These are phyloP conservation scores for Termitomyces titanicus DNA, from an alignment of 768 basidiomycete species.

Conservation along the genomic window DNA sequence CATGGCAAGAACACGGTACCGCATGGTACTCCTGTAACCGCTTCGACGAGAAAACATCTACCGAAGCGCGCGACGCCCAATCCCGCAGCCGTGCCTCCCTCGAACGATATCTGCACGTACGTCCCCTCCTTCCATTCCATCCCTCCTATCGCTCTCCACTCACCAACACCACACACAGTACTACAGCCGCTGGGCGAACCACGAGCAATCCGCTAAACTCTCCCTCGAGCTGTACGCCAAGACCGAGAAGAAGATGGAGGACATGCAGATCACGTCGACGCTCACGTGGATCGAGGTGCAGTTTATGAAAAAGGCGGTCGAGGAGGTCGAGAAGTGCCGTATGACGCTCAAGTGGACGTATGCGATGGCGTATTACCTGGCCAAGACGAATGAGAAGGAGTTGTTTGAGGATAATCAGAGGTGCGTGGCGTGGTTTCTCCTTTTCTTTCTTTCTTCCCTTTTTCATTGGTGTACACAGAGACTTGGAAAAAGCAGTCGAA, in stretches of 20 bases:
- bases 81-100: constrained; percentile 86
- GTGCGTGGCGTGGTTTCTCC: too few relatives aligned
- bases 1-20: constrained; percentile 97
- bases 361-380: constrained; percentile 97
- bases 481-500: constrained; percentile 93
- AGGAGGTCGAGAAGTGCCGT: constrained; percentile 84
- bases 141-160: neutral
- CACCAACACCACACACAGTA: too few relatives aligned
- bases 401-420: constrained; percentile 97
- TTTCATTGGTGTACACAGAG: constrained; percentile 38
- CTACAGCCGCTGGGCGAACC: constrained; percentile 99
- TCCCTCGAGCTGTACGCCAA: constrained; percentile 88
- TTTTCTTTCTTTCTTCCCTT: too few relatives aligned
- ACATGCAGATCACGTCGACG: constrained; percentile 91
- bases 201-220: constrained; percentile 98
- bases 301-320: constrained; percentile 98
- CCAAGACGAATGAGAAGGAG: constrained; percentile 87
- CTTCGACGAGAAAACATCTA: constrained; percentile 88
- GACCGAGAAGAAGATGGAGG: constrained; percentile 99
- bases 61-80: constrained; percentile 89
- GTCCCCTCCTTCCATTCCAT: constrained; percentile 24
- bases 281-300: constrained; percentile 99
- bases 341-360: constrained; percentile 99
- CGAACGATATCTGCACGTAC: constrained; percentile 92
- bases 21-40: constrained; percentile 98